These are phyloP conservation scores for Ophiostoma angusticollis DNA, from an alignment of 2,329 filamentous ascomycete species.

Conservation along the genomic window DNA sequence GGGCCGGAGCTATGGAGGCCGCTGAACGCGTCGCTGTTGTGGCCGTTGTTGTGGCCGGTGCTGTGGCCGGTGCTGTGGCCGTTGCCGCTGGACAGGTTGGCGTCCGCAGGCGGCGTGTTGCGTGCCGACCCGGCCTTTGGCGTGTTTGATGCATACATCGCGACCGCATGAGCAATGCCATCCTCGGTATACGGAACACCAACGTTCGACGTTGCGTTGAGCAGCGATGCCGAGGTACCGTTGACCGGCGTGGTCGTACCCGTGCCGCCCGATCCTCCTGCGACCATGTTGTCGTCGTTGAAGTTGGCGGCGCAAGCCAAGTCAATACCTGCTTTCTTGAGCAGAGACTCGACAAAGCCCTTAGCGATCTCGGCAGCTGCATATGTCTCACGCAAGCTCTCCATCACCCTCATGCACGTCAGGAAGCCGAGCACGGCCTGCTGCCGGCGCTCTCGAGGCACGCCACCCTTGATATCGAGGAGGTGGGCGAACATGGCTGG, in stretches of 20 bases:
- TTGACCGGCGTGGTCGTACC: constrained; percentile 11
- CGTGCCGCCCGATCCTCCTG: constrained; percentile 23
- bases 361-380: constrained; percentile 93
- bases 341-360: constrained; percentile 82
- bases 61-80: constrained; percentile 4
- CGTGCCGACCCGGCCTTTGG: constrained; percentile 18
- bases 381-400: constrained; percentile 77
- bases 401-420: constrained; percentile 85
- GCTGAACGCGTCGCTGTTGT: background rate
- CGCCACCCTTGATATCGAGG: constrained; percentile 82
- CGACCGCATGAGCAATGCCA: constrained; percentile 12
- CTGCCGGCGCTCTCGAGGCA: constrained; percentile 58
- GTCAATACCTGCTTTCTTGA: constrained; percentile 74
- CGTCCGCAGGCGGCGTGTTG: constrained; percentile 41
- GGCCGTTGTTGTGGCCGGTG: background rate
- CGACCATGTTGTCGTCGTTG: constrained; percentile 35
- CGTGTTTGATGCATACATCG: constrained; percentile 11
- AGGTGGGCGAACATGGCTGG: constrained; percentile 91
- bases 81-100: constrained; percentile 2
- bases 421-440: constrained; percentile 70
- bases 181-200: constrained; percentile 15
- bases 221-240: constrained; percentile 13
- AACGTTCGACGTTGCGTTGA: constrained; percentile 15
- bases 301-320: constrained; percentile 31
- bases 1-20: background rate